Evolutionary conservation across 495 filamentous ascomycete genomes (phyloP).

Genomic region (Trypethelium eluteriae): DNA sequence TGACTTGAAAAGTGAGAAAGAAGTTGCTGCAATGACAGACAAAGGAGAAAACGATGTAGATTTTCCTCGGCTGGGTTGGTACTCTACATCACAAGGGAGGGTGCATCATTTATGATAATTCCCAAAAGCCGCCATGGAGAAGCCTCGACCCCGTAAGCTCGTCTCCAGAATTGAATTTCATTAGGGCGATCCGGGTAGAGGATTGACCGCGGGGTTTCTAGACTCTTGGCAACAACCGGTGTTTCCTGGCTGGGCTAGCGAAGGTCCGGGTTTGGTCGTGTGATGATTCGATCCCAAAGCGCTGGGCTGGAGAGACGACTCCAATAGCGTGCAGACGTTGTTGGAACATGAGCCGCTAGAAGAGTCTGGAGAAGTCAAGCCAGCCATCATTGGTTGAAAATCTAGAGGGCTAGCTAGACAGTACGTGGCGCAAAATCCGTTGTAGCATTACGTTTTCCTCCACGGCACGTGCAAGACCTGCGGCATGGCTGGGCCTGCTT

Average conservation of each 20-base stretch:
- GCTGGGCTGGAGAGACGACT: not conserved
- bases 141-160: not conserved
- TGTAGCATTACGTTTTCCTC: not conserved
- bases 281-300: not conserved
- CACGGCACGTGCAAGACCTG: not conserved
- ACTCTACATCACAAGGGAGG: not conserved
- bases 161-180: not conserved
- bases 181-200: not conserved
- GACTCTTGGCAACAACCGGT: not conserved
- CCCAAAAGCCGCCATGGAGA: not conserved
- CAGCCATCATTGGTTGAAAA: not conserved
- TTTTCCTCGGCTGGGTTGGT: not conserved
- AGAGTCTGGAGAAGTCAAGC: not conserved
- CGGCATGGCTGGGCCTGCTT: not conserved
- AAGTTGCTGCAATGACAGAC: not conserved
- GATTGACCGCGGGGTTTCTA: slow-evolving; percentile 2
- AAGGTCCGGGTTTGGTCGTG: not conserved
- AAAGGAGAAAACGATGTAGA: not conserved
- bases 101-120: slow-evolving; percentile 2
- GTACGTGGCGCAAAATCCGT: not conserved
- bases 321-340: not conserved
- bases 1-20: not conserved
- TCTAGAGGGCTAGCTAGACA: not conserved
- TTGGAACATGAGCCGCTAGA: not conserved
- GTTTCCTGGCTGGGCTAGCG: not conserved